These are phyloP conservation scores for Geranium incanum DNA, from an alignment of 441 rosid genomes.

Conservation along the genomic window DNA sequence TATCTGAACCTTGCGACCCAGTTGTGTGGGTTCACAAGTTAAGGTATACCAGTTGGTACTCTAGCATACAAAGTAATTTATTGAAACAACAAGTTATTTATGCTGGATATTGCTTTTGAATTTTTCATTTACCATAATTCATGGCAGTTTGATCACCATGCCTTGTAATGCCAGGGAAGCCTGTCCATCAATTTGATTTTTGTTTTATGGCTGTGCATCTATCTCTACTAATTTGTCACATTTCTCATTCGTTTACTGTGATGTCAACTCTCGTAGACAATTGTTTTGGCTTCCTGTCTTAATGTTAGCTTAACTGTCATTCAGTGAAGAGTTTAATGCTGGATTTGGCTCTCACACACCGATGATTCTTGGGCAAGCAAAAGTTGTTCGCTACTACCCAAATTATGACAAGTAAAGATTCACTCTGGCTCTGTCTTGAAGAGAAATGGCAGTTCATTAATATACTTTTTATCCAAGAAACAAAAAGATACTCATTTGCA, in stretches of 20 bases:
- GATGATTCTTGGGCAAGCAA: constrained; percentile 87
- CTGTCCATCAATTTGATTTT: background rate
- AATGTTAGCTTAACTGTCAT: constrained; percentile 17
- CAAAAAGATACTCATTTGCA: constrained; percentile 7
- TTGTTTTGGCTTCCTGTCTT: background rate
- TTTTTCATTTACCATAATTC: too few species aligned
- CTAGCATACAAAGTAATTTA: too few species aligned
- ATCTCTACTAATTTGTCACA: background rate
- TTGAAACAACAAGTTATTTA: too few species aligned
- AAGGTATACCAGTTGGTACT: constrained; percentile 35
- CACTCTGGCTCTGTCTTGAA: constrained; percentile 14
- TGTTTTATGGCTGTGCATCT: background rate
- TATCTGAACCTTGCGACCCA: constrained; percentile 98
- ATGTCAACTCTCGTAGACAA: background rate
- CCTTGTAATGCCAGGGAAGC: background rate
- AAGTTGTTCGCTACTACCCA: constrained; percentile 78
- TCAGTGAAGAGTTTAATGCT: constrained; percentile 90
- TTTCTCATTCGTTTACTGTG: background rate
- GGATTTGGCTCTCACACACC: constrained; percentile 99
- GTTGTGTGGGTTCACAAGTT: constrained; percentile 96
- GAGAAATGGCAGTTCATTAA: constrained; percentile 1
- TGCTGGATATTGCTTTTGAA: too few species aligned
- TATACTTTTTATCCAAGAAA: background rate
- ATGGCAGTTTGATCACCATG: background rate
- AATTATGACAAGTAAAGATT: constrained; percentile 64